Conservation (phyloP, 129 eudicot species). For the Arctium lappa region DNA sequence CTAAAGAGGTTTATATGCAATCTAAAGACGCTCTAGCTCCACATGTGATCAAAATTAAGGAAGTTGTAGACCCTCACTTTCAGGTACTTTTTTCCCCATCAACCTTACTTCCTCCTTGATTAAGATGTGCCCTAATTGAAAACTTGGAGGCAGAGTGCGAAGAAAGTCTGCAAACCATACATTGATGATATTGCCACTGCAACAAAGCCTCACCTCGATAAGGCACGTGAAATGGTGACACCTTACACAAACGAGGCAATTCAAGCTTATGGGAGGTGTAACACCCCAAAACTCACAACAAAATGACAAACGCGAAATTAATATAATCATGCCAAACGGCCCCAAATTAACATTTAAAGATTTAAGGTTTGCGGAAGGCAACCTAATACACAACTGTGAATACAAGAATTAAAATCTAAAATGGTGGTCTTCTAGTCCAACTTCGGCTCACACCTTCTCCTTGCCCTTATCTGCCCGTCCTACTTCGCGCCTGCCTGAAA, state of each 20-base stretch:
- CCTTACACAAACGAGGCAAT: slow-evolving; percentile 65
- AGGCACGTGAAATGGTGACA: slow-evolving; percentile 40
- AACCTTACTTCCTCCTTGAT: not conserved
- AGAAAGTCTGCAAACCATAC: slow-evolving; percentile 62
- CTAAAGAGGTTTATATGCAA: slow-evolving; percentile 42
- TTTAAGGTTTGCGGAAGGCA: too few relatives aligned
- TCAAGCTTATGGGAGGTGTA: slow-evolving; percentile 37
- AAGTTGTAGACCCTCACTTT: slow-evolving; percentile 54
- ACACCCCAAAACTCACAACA: too few relatives aligned
- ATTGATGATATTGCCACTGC: slow-evolving; percentile 58
- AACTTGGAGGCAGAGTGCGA: slow-evolving; percentile 42
- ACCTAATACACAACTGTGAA: too few relatives aligned
- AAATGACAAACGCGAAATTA: too few relatives aligned
- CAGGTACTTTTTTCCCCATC: slow-evolving; percentile 36
- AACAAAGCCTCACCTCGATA: slow-evolving; percentile 67
- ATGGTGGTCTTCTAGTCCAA: too few relatives aligned
- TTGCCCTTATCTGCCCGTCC: too few relatives aligned
- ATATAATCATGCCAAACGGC: too few relatives aligned
- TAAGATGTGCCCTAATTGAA: slow-evolving; percentile 18
- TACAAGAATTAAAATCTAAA: too few relatives aligned
- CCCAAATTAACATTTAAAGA: too few relatives aligned
- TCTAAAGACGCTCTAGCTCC: slow-evolving; percentile 49
- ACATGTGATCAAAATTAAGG: slow-evolving; percentile 45
- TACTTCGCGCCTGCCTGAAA: too few relatives aligned
- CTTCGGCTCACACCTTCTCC: too few relatives aligned